Evolutionary conservation across 164 flowering plant species (phyloP), one percentile per base, ranked within the genome.

Genomic region (Nymphaea thermarum): DNA sequence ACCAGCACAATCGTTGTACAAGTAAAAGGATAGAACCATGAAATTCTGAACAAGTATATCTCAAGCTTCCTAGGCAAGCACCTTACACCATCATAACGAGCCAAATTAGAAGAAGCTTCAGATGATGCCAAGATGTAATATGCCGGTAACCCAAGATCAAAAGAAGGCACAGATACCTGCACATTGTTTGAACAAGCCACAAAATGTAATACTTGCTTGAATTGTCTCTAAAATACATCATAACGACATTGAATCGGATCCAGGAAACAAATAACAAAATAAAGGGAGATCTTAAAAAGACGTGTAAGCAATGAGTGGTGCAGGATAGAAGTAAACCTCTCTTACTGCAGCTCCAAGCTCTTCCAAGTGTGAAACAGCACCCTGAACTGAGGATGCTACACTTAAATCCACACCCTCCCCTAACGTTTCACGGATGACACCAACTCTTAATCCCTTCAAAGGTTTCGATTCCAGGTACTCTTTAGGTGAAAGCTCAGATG

Each of bases 71-170:
- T 66, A 2, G 66, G 68, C 45, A 72, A 70, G 75, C 71, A 93
- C 98, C 98, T 94, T 71, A 94, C 77, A 70, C 97, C 97, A 83
- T 94, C 98, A 80, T 94, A 94, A 64, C 98, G 91, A 59, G 98
- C 84, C 75, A 94, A 78, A 76, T 94, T 94, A 51, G 97, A 94
- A 69, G 98, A 91, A 63, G 98, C 87, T 70, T 94, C 98, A 61
- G 91, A 87, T 11, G 93, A 87, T 62, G 98, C 98, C 70, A 94
- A 84, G 64, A 94, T 72, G 68, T 94, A 94, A 74, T 94, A 94
- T 36, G 98, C 97, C 65, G 98, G 98, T 66, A 91, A 84, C 63
- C 98, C 98, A 70, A 94, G 93, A 64, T 97, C 89, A 79, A 87
- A 91, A n/a, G 97, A 91, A 44, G 98, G 97, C 66, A 94, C 71